These are phyloP conservation scores for Teratosphaeria gauchensis DNA, from an alignment of 2,329 filamentous ascomycete genomes.

Conservation along the genomic window DNA sequence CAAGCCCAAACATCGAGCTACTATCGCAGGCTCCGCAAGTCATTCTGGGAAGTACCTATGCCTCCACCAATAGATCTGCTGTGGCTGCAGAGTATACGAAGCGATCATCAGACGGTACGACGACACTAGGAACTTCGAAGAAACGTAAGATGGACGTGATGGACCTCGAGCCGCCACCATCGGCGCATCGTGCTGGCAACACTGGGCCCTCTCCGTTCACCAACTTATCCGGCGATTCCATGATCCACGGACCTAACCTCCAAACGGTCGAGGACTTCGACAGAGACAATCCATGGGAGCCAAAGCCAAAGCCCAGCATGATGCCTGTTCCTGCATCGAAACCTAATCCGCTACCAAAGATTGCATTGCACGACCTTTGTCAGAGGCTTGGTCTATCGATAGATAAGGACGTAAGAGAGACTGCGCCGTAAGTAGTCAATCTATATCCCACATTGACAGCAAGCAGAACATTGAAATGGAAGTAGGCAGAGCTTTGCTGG, in stretches of 20 bases:
- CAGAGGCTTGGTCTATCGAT: conserved; percentile 9
- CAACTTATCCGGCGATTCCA: neutral
- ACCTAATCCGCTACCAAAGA: neutral
- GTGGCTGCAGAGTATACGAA: neutral
- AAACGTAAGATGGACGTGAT: neutral
- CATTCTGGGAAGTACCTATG: neutral
- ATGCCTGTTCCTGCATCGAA: neutral
- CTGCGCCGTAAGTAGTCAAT: conserved; percentile 7
- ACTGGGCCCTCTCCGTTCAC: neutral
- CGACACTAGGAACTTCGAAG: neutral
- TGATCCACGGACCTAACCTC: conserved; percentile 2
- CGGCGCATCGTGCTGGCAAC: neutral
- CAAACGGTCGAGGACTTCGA: conserved; percentile 14
- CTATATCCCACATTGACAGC: neutral
- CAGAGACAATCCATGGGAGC: conserved; percentile 11
- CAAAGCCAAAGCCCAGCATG: conserved; percentile 3
- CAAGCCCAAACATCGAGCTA: neutral
- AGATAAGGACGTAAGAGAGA: conserved; percentile 6
- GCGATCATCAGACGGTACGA: neutral
- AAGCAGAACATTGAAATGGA: neutral
- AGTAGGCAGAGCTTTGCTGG: neutral
- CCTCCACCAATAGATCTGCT: neutral
- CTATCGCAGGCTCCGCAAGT: neutral
- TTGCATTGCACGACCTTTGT: conserved; percentile 12
- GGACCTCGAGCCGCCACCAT: neutral